Percentiles rank a stretch among this genome's conserved stretches.
Conservation (phyloP, 2,329 filamentous ascomycete genomes). For the Pseudogymnoascus pannorum region DNA sequence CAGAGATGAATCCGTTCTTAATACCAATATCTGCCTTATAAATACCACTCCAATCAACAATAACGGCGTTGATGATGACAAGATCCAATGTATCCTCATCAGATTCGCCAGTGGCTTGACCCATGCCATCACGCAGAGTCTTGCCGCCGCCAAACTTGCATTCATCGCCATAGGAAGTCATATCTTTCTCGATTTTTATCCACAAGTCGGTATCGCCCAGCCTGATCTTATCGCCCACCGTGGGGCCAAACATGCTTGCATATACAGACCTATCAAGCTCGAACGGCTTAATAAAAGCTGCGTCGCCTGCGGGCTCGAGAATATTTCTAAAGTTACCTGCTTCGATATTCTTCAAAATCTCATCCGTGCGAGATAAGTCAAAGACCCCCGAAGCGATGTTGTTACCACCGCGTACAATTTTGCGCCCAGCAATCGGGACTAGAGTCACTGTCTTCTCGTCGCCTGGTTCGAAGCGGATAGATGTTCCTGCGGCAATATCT, state of each 20-base stretch:
- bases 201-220: conserved; percentile 81
- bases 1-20: conserved; percentile 77
- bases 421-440: conserved; percentile 78
- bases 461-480: conserved; percentile 87
- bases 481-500: conserved; percentile 86
- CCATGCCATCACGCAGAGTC: conserved; percentile 91
- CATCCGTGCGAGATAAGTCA: conserved; percentile 53
- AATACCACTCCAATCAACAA: conserved; percentile 87
- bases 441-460: conserved; percentile 85
- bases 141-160: conserved; percentile 95
- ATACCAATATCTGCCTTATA: conserved; percentile 96
- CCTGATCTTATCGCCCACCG: conserved; percentile 75
- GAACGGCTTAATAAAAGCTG: conserved; percentile 50
- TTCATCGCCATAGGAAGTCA: conserved; percentile 82
- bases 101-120: conserved; percentile 71
- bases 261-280: conserved; percentile 75
- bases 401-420: conserved; percentile 79
- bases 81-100: conserved; percentile 72
- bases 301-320: conserved; percentile 51
- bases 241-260: conserved; percentile 85
- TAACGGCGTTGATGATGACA: conserved; percentile 81
- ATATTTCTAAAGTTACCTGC: conserved; percentile 71
- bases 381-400: conserved; percentile 66
- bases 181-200: conserved; percentile 82
- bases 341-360: conserved; percentile 61